Conservation (phyloP, 768 basidiomycete species). For the Tulasnella sp. region DNA sequence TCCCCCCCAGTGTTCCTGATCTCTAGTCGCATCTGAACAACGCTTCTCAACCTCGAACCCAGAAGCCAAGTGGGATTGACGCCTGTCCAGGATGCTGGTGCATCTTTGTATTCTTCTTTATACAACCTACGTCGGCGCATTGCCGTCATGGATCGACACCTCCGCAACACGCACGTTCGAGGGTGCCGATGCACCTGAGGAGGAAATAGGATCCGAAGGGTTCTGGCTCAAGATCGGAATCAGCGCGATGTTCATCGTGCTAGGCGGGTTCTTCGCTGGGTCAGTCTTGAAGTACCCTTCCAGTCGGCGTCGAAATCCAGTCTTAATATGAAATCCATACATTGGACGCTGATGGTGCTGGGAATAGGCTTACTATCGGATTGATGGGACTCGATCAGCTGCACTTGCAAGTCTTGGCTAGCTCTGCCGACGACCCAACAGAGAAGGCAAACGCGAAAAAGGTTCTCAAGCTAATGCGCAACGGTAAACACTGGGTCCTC, state of each 20-base stretch:
- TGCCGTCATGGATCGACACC: not conserved
- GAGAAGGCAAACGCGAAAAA: conserved; percentile 63
- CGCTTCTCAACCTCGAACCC: too few species aligned
- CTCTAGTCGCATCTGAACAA: too few species aligned
- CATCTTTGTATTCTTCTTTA: too few species aligned
- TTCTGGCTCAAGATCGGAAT: conserved; percentile 68
- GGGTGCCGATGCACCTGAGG: conserved; percentile 5
- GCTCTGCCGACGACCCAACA: conserved; percentile 61
- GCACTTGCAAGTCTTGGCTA: conserved; percentile 74
- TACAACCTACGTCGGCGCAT: too few species aligned
- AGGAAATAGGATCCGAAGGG: conserved; percentile 40
- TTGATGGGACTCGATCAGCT: conserved; percentile 91
- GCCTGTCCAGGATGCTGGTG: too few species aligned
- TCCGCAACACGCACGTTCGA: not conserved
- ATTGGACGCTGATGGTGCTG: not conserved
- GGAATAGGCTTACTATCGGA: conserved; percentile 69
- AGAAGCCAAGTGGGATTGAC: too few species aligned
- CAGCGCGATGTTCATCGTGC: conserved; percentile 59
- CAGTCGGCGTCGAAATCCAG: not conserved
- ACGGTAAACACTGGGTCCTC: conserved; percentile 85
- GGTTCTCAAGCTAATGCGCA: conserved; percentile 44
- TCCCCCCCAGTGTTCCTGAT: too few species aligned
- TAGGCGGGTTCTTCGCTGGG: conserved; percentile 92
- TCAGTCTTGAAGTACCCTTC: conserved; percentile 27
- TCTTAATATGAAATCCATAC: not conserved